Conservation (phyloP, 257 asterid species). For the Penstemon newberryi region DNA sequence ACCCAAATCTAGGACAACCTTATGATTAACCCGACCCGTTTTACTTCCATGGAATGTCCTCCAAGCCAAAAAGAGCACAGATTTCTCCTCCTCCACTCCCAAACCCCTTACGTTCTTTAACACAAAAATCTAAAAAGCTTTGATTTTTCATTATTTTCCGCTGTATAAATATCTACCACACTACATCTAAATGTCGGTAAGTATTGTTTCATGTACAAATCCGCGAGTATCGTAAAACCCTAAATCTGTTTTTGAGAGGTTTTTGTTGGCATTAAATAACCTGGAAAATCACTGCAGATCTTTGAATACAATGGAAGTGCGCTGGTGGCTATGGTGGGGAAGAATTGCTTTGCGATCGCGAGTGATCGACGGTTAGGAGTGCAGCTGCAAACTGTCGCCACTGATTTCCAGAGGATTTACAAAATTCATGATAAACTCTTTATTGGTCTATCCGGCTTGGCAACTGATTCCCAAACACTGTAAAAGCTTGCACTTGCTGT, state of each 20-base stretch:
- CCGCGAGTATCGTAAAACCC: conserved; percentile 22
- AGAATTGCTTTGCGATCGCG: conserved; percentile 95
- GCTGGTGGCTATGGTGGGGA: conserved; percentile 92
- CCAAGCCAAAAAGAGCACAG: conserved; percentile 24
- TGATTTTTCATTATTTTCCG: conserved; percentile 19
- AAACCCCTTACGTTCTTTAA: not conserved
- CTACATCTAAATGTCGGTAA: conserved; percentile 50
- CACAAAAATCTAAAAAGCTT: not conserved
- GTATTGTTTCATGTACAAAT: conserved; percentile 10
- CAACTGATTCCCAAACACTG: conserved; percentile 89
- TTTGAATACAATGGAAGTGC: conserved; percentile 99
- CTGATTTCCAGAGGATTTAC: conserved; percentile 81
- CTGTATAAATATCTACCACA: conserved; percentile 4
- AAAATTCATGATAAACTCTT: conserved; percentile 78
- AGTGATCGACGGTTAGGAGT: conserved; percentile 92
- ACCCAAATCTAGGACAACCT: no score
- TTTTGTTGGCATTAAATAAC: conserved; percentile 10
- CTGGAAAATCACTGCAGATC: conserved; percentile 51
- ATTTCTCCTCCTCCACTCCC: not conserved
- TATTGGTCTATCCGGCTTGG: conserved; percentile 87
- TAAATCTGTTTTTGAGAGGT: not conserved
- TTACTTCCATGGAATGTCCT: conserved; percentile 25
- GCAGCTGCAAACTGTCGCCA: conserved; percentile 87
- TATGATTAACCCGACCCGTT: conserved; percentile 13
- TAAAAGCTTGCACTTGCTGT: conserved; percentile 14